A percentile compares a stretch with the other conserved stretches of the same genome.
Conservation (phyloP, 768 basidiomycete genomes). For the Ephemerocybe angulata region DNA sequence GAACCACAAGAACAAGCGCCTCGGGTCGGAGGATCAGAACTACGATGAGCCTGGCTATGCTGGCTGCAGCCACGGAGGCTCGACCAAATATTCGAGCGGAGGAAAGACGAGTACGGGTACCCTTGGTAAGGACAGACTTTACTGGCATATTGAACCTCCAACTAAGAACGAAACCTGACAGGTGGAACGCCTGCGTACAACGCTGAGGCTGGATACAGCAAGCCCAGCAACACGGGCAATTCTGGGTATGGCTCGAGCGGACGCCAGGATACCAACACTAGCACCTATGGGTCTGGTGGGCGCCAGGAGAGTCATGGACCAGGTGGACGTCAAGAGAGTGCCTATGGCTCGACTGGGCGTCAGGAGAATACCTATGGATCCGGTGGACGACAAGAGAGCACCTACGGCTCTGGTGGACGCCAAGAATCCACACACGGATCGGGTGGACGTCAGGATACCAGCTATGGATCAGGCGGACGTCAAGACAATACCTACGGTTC, state of each 20-base stretch:
- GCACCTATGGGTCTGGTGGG: background rate
- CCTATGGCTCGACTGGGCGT: background rate
- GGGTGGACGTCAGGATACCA: too few species aligned
- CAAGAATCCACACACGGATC: background rate
- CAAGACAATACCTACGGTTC: conserved; percentile 2
- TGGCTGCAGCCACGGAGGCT: conserved; percentile 31
- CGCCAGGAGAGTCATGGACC: background rate
- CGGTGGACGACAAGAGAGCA: conserved; percentile 5
- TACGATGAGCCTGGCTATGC: conserved; percentile 38
- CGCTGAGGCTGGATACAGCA: background rate
- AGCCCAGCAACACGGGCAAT: conserved; percentile 4
- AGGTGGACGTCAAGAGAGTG: conserved; percentile 4
- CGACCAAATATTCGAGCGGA: too few species aligned
- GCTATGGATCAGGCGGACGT: too few species aligned
- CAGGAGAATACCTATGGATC: background rate
- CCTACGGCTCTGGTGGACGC: background rate
- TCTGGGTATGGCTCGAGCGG: background rate
- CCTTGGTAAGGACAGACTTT: too few species aligned
- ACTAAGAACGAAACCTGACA: background rate
- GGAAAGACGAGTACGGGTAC: too few species aligned
- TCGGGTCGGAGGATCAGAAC: conserved; percentile 42
- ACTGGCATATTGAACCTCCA: too few species aligned
- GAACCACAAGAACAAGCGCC: conserved; percentile 53
- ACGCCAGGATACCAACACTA: background rate
- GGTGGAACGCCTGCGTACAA: background rate